Evolutionary conservation across 208 protist species (phyloP).

Genomic region (Sergeia podlipaevii): DNA sequence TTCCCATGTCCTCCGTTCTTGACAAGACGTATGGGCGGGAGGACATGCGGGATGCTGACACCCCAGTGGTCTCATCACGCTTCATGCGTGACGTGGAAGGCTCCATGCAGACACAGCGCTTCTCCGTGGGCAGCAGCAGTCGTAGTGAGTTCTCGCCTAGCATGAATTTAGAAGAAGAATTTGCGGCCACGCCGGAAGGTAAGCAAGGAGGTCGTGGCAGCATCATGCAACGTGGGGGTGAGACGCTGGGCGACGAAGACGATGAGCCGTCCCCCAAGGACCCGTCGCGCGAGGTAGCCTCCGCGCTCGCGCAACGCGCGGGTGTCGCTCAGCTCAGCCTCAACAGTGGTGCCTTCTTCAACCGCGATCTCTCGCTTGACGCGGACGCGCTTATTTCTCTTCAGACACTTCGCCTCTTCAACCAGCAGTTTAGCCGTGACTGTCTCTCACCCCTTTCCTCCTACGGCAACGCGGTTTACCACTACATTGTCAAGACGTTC

Average conservation of each 20-base stretch:
- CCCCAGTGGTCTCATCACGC: conserved; percentile 61
- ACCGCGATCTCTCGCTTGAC: conserved; percentile 64
- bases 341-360: conserved; percentile 31
- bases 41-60: conserved; percentile 83
- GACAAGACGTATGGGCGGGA: conserved; percentile 73
- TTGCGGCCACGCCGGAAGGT: conserved; percentile 8
- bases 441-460: conserved; percentile 59
- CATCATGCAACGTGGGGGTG: conserved; percentile 2
- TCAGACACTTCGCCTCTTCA: conserved; percentile 73
- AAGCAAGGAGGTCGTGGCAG: not conserved
- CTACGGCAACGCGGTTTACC: conserved; percentile 74
- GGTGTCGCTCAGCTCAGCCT: conserved; percentile 44
- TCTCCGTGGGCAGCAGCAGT: conserved; percentile 37
- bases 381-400: conserved; percentile 76
- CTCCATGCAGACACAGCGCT: conserved; percentile 41
- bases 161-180: conserved; percentile 38
- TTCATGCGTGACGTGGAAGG: conserved; percentile 36
- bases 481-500: conserved; percentile 87
- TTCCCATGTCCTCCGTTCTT: conserved; percentile 73
- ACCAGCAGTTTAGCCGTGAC: conserved; percentile 52
- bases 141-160: conserved; percentile 19
- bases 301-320: conserved; percentile 36
- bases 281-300: conserved; percentile 21
- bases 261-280: conserved; percentile 38
- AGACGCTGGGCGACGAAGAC: conserved; percentile 13